phyloP scores from a whole-genome alignment of 306 rosid genomes.

The Boehmeria nivea region DNA sequence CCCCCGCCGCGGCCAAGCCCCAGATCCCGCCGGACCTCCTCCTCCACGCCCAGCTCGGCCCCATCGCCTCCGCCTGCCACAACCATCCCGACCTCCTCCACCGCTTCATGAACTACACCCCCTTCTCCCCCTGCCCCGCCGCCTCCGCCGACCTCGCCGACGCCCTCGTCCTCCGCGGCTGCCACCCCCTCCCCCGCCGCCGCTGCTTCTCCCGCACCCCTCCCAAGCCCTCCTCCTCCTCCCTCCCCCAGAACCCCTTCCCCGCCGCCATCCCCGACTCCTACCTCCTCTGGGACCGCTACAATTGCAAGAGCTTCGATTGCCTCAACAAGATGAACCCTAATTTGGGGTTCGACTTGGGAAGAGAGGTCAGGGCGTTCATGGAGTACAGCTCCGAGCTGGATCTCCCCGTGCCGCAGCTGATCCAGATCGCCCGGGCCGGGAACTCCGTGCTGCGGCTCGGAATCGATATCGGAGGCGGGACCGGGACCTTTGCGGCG shows the following conservation, averaged over 20 bases:
- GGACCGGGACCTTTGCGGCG: constrained; percentile 79
- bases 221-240: constrained; percentile 34
- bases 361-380: constrained; percentile 38
- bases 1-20: constrained; percentile 7
- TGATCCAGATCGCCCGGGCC: constrained; percentile 61
- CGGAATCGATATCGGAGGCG: constrained; percentile 85
- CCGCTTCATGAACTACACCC: constrained; percentile 69
- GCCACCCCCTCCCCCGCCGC: constrained; percentile 98
- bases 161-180: constrained; percentile 68
- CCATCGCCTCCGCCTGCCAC: constrained; percentile 81
- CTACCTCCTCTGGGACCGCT: constrained; percentile 57
- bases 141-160: constrained; percentile 59
- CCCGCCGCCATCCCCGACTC: constrained; percentile 51
- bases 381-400: constrained; percentile 45
- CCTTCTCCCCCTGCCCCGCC: constrained; percentile 64
- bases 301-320: constrained; percentile 62
- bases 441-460: constrained; percentile 62
- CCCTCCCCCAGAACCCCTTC: constrained; percentile 55
- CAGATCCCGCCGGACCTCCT: constrained; percentile 67
- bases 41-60: constrained; percentile 62
- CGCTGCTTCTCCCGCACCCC: constrained; percentile 80
- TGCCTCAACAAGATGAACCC: constrained; percentile 56
- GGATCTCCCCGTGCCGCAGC: constrained; percentile 77
- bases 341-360: constrained; percentile 53
- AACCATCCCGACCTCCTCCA: constrained; percentile 75